phyloP scores from a whole-genome alignment of 176 grass and related monocot species.

The Carex parvula region DNA sequence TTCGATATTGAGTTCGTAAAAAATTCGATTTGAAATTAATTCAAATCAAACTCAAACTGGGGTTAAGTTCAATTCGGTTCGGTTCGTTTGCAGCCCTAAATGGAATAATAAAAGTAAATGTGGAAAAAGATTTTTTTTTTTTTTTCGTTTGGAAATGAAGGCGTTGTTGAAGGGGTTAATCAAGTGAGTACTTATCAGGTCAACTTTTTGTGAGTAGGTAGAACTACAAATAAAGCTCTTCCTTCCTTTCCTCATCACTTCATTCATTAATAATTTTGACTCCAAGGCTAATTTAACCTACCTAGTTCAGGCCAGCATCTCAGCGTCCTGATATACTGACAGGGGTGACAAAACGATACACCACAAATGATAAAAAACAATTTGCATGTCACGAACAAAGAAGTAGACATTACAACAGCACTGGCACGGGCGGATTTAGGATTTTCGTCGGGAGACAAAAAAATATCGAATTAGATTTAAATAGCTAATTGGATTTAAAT shows the following conservation, averaged over 20 bases:
- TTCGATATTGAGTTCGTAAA: too few relatives aligned
- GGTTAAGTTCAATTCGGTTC: too few relatives aligned
- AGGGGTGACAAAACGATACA: not conserved
- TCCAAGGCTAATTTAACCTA: not conserved
- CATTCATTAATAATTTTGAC: not conserved
- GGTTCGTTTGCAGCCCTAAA: too few relatives aligned
- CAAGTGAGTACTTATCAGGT: conserved; percentile 10
- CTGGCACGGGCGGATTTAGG: too few relatives aligned
- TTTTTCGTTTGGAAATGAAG: not conserved
- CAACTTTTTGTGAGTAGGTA: conserved; percentile 6
- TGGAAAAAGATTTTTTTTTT: not conserved
- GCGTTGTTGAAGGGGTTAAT: conserved; percentile 10
- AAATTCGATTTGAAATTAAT: too few relatives aligned
- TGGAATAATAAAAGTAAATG: not conserved
- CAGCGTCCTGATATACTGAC: not conserved
- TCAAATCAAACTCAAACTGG: too few relatives aligned
- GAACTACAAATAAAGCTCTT: not conserved
- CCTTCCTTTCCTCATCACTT: not conserved
- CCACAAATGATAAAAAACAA: not conserved
- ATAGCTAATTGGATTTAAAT: too few relatives aligned
- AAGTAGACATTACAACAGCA: too few relatives aligned
- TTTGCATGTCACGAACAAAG: too few relatives aligned
- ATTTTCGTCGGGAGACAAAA: too few relatives aligned
- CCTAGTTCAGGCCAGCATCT: not conserved
- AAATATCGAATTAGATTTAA: too few relatives aligned